Percentiles rank a stretch among this genome's conserved stretches.
phyloP scores from a whole-genome alignment of 768 basidiomycete species.

The Auricularia cornea region DNA sequence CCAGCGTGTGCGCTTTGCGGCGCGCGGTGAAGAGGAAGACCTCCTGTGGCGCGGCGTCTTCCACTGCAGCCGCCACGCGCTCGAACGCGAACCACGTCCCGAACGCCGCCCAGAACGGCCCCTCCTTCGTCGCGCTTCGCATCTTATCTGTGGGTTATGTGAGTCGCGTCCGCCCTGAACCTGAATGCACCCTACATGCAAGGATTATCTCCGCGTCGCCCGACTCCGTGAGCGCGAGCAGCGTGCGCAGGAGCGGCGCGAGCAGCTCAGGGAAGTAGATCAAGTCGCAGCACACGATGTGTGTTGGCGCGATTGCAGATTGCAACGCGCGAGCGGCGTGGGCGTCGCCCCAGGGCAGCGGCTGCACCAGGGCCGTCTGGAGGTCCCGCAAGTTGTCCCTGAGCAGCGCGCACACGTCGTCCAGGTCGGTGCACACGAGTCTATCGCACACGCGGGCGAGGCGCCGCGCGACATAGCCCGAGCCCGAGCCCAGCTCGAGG shows the following conservation, averaged over 20 bases:
- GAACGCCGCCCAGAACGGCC: slow-evolving; percentile 71
- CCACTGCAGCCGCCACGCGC: slow-evolving; percentile 39
- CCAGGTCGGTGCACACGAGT: slow-evolving; percentile 59
- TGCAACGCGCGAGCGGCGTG: background rate
- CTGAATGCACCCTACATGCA: slow-evolving; percentile 35
- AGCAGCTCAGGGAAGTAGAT: slow-evolving; percentile 84
- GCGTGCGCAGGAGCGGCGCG: slow-evolving; percentile 63
- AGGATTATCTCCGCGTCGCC: slow-evolving; percentile 41
- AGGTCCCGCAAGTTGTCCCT: slow-evolving; percentile 25
- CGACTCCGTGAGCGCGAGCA: slow-evolving; percentile 53
- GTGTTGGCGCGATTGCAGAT: slow-evolving; percentile 26
- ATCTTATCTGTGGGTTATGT: slow-evolving; percentile 60
- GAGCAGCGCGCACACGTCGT: slow-evolving; percentile 55
- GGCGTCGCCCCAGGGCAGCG: slow-evolving; percentile 9
- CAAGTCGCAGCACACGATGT: slow-evolving; percentile 78
- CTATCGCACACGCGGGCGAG: slow-evolving; percentile 32
- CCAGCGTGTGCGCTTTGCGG: slow-evolving; percentile 49
- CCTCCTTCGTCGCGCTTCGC: slow-evolving; percentile 63
- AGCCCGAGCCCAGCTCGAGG: slow-evolving; percentile 77
- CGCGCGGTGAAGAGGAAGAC: slow-evolving; percentile 56
- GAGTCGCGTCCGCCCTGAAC: background rate
- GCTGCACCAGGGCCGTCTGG: background rate
- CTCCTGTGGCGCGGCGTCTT: slow-evolving; percentile 7
- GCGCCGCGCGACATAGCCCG: slow-evolving; percentile 49
- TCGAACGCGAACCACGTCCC: slow-evolving; percentile 67